These are phyloP conservation scores for Hyaloscypha bicolor DNA, from an alignment of 495 filamentous ascomycete genomes.

Conservation along the genomic window DNA sequence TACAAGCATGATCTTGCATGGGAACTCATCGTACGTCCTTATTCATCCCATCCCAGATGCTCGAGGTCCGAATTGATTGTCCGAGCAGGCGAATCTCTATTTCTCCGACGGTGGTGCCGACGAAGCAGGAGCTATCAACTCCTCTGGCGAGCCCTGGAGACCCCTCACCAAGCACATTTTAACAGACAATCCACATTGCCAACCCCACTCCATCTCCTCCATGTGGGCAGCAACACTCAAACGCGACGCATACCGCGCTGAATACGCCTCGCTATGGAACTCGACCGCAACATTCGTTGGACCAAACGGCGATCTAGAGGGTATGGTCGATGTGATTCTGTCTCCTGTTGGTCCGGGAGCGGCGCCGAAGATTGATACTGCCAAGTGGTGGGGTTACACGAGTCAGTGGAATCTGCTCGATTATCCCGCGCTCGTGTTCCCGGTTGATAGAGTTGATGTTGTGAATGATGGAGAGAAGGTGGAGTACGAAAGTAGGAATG, in stretches of 20 bases:
- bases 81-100: constrained; percentile 51
- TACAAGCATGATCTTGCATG: constrained; percentile 63
- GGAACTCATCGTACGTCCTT: constrained; percentile 51
- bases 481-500: constrained; percentile 47
- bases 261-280: constrained; percentile 65
- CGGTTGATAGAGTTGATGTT: constrained; percentile 49
- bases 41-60: constrained; percentile 4
- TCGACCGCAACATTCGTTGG: constrained; percentile 35
- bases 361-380: constrained; percentile 60
- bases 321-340: constrained; percentile 68
- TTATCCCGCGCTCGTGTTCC: constrained; percentile 63
- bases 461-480: constrained; percentile 29
- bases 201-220: constrained; percentile 39
- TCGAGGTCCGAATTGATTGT: not conserved
- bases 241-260: constrained; percentile 59
- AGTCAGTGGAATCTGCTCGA: constrained; percentile 75
- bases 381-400: constrained; percentile 72
- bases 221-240: constrained; percentile 40
- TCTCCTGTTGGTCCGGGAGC: constrained; percentile 62
- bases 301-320: constrained; percentile 26
- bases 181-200: constrained; percentile 48
- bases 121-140: constrained; percentile 47
- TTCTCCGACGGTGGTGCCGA: constrained; percentile 59
- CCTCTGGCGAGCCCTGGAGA: constrained; percentile 58
- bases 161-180: constrained; percentile 54